Evolutionary conservation across 192 early-diverging fungal species (phyloP).

Genomic region (Coemansia sp.): DNA sequence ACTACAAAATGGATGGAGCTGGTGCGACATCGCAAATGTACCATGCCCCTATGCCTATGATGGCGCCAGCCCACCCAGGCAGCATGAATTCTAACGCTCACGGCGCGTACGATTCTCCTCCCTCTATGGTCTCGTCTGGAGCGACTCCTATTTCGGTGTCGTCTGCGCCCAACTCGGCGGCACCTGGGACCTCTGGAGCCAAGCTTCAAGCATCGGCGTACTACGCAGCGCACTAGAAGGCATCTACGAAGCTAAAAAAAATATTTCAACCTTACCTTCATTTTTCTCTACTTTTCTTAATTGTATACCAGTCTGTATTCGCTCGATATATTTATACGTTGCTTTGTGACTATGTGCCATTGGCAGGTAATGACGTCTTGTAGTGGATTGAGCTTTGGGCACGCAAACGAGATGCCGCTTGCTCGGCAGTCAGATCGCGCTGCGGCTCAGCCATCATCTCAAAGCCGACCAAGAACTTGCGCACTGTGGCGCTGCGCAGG

Average conservation of each 20-base stretch:
- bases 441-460: conserved; percentile 94
- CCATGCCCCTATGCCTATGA: conserved; percentile 16
- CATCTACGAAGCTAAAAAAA: not conserved
- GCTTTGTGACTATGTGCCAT: not conserved
- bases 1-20: conserved; percentile 37
- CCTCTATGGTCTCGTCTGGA: not conserved
- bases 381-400: conserved; percentile 49
- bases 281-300: conserved; percentile 5
- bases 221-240: conserved; percentile 16
- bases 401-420: conserved; percentile 75
- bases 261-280: not conserved
- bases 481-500: conserved; percentile 82
- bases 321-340: not conserved
- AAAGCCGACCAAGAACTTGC: conserved; percentile 95
- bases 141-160: conserved; percentile 8
- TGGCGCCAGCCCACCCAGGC: conserved; percentile 25
- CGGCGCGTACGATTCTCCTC: not conserved
- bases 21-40: conserved; percentile 16
- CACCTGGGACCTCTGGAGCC: conserved; percentile 13
- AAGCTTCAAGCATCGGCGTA: conserved; percentile 25
- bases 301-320: not conserved
- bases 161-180: not conserved
- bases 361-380: not conserved
- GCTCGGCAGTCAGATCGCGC: conserved; percentile 92
- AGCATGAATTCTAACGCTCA: not conserved